phyloP scores from a whole-genome alignment of 768 basidiomycete genomes.

The Pleurotus citrinopileatus region DNA sequence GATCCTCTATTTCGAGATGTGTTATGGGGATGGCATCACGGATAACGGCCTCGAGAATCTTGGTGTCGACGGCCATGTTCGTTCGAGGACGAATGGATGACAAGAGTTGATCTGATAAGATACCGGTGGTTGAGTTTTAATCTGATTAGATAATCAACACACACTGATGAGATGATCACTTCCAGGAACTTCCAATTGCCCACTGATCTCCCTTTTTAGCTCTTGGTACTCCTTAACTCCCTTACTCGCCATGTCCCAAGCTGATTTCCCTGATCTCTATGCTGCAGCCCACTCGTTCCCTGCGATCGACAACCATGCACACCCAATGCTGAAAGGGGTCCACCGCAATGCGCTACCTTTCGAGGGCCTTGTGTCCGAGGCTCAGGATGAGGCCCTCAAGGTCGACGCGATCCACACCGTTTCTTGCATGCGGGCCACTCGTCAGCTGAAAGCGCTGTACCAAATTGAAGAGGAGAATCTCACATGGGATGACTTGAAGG shows the following conservation, averaged over 20 bases:
- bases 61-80: conserved; percentile 59
- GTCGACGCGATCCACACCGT: conserved; percentile 54
- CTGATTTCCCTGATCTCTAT: conserved; percentile 17
- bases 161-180: too few species aligned
- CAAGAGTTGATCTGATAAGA: neutral
- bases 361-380: conserved; percentile 67
- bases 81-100: neutral
- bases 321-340: conserved; percentile 55
- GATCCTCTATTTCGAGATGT: conserved; percentile 73
- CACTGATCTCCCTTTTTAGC: neutral
- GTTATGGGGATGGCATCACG: conserved; percentile 58
- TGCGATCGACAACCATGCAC: conserved; percentile 79
- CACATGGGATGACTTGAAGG: conserved; percentile 62
- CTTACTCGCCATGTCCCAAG: neutral
- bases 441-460: conserved; percentile 52
- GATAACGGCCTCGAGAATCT: conserved; percentile 60
- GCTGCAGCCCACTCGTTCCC: conserved; percentile 37
- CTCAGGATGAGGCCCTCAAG: conserved; percentile 50
- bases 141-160: conserved; percentile 11
- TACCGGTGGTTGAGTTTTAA: neutral
- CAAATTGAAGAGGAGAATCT: conserved; percentile 30
- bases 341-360: conserved; percentile 49
- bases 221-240: neutral
- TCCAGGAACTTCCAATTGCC: too few species aligned
- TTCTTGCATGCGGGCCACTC: conserved; percentile 55